These are phyloP conservation scores for Coix lacrymajobi DNA, from an alignment of 176 grass and related monocot genomes.

Conservation along the genomic window DNA sequence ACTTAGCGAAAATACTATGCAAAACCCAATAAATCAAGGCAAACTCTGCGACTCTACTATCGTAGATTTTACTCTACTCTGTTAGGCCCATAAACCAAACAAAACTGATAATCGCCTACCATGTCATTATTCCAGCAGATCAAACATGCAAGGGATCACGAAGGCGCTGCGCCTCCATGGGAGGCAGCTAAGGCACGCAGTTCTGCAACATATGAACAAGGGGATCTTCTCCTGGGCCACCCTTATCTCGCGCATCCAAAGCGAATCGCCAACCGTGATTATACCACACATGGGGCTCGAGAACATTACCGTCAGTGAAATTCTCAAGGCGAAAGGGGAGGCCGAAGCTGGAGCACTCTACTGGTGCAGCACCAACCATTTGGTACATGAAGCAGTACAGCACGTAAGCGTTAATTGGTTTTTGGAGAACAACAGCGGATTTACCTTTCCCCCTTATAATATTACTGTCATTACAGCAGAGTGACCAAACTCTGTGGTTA, in stretches of 20 bases:
- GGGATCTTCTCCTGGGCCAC: constrained; percentile 69
- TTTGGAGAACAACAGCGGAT: not conserved
- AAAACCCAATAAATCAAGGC: not conserved
- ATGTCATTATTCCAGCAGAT: constrained; percentile 10
- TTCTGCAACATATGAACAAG: constrained; percentile 74
- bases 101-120: not conserved
- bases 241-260: constrained; percentile 57
- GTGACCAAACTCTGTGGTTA: not conserved
- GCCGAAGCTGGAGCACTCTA: constrained; percentile 48
- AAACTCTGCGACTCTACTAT: not conserved
- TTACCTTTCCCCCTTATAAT: not conserved
- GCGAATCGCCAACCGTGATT: constrained; percentile 34
- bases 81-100: not conserved
- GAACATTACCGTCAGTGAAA: constrained; percentile 72
- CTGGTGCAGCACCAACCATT: constrained; percentile 59
- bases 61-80: too few relatives aligned
- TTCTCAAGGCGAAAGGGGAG: constrained; percentile 73
- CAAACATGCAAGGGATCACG: constrained; percentile 66
- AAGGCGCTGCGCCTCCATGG: constrained; percentile 59
- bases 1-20: not conserved
- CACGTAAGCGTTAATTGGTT: constrained; percentile 35
- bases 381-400: constrained; percentile 65
- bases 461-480: not conserved
- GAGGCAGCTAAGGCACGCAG: constrained; percentile 48
- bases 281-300: constrained; percentile 84